Percentiles rank a stretch among this genome's conserved stretches.
phyloP scores from a whole-genome alignment of 2,329 filamentous ascomycete species.

The Fusarium humuli region DNA sequence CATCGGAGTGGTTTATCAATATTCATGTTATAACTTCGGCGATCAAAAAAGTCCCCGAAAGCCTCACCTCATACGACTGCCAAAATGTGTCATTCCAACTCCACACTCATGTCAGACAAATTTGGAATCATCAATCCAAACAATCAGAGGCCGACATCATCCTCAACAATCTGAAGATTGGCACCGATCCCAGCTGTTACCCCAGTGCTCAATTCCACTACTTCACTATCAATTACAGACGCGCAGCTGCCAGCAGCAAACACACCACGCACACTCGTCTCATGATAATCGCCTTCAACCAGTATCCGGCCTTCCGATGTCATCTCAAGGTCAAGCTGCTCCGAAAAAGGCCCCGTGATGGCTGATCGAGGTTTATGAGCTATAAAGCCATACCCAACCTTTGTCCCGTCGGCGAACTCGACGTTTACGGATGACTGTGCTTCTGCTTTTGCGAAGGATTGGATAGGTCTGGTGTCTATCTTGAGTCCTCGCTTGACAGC shows the following conservation, averaged over 20 bases:
- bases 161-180: slow-evolving; percentile 12
- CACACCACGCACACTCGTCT: neutral
- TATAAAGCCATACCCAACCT: neutral
- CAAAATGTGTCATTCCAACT: neutral
- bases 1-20: neutral
- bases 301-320: neutral
- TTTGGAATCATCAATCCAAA: too few species aligned
- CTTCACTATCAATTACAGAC: neutral
- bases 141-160: neutral
- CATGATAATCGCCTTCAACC: neutral
- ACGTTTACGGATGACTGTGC: neutral
- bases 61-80: accelerated
- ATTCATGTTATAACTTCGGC: neutral
- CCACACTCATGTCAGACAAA: neutral
- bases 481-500: accelerated
- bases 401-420: neutral
- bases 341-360: accelerated
- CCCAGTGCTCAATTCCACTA: neutral
- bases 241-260: neutral
- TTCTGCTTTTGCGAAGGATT: accelerated
- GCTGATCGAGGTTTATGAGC: neutral
- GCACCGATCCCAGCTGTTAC: neutral
- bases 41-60: neutral
- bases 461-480: neutral
- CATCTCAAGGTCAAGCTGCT: neutral